phyloP scores from a whole-genome alignment of 2,329 filamentous ascomycete species.

The Dactylella cylindrospora region DNA sequence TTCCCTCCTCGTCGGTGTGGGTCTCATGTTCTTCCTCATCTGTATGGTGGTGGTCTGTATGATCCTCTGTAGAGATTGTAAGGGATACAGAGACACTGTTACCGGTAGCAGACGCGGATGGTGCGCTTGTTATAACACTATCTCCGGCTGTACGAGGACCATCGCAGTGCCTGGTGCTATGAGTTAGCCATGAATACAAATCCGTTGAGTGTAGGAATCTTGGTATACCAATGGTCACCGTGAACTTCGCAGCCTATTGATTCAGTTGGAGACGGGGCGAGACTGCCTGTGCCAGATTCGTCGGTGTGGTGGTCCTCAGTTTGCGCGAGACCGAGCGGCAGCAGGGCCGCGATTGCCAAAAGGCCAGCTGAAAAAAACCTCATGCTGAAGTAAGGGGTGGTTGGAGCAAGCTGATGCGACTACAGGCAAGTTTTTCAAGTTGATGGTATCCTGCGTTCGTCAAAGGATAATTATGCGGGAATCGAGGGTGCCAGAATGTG shows the following conservation, averaged over 20 bases:
- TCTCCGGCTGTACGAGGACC: background rate
- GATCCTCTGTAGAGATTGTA: background rate
- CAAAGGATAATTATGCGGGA: too few relatives aligned
- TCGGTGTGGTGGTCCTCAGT: slow-evolving; percentile 9
- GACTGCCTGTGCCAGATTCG: slow-evolving; percentile 4
- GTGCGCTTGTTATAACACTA: too few relatives aligned
- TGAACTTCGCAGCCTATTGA: slow-evolving; percentile 7
- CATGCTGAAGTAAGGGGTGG: too few relatives aligned
- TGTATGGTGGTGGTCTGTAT: too few relatives aligned
- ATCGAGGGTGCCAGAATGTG: too few relatives aligned
- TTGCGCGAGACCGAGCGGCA: slow-evolving; percentile 4
- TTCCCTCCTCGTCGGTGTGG: too few relatives aligned
- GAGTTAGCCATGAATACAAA: background rate
- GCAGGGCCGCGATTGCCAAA: slow-evolving; percentile 1
- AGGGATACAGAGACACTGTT: background rate
- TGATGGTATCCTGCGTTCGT: too few relatives aligned
- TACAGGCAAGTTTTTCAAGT: background rate
- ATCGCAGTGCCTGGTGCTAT: slow-evolving; percentile 3
- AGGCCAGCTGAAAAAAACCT: background rate
- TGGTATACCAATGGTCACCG: slow-evolving; percentile 10
- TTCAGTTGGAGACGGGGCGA: background rate
- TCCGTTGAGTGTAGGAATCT: background rate
- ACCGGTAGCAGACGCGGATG: too few relatives aligned
- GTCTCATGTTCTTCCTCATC: too few relatives aligned
- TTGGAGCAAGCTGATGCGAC: background rate